These are phyloP conservation scores for Backusella sp. DNA, from an alignment of 192 early-diverging fungal genomes.

Conservation along the genomic window DNA sequence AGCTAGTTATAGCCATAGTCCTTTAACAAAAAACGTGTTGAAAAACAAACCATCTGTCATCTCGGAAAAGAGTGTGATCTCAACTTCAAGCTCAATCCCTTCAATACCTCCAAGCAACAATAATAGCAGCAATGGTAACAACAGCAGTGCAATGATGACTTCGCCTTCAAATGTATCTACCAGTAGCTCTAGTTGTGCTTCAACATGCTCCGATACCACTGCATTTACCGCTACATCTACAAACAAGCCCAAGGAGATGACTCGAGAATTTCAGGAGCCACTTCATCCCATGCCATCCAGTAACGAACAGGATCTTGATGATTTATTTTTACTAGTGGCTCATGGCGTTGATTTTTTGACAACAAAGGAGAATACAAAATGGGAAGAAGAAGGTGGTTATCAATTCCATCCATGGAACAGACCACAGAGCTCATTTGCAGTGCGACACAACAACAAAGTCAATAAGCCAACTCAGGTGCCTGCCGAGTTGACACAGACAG, in stretches of 20 bases:
- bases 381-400: constrained; percentile 35
- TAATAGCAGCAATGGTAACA: not conserved
- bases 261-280: not conserved
- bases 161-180: not conserved
- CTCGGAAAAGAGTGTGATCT: not conserved
- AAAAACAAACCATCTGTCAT: not conserved
- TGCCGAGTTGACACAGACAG: not conserved
- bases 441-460: not conserved
- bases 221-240: not conserved
- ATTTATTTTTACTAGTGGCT: constrained; percentile 26
- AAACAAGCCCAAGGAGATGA: not conserved
- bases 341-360: constrained; percentile 31
- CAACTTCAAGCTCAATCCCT: not conserved
- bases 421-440: constrained; percentile 23
- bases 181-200: not conserved
- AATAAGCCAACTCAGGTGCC: not conserved
- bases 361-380: constrained; percentile 27
- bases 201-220: not conserved
- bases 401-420: constrained; percentile 31
- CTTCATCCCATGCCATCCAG: constrained; percentile 9
- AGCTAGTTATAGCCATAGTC: not conserved
- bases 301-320: constrained; percentile 18
- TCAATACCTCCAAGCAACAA: not conserved
- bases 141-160: not conserved
- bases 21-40: not conserved